A percentile compares a stretch with the other conserved stretches of the same genome.
Conservation (phyloP, 768 basidiomycete species). For the Leccinum longicurvipes region DNA sequence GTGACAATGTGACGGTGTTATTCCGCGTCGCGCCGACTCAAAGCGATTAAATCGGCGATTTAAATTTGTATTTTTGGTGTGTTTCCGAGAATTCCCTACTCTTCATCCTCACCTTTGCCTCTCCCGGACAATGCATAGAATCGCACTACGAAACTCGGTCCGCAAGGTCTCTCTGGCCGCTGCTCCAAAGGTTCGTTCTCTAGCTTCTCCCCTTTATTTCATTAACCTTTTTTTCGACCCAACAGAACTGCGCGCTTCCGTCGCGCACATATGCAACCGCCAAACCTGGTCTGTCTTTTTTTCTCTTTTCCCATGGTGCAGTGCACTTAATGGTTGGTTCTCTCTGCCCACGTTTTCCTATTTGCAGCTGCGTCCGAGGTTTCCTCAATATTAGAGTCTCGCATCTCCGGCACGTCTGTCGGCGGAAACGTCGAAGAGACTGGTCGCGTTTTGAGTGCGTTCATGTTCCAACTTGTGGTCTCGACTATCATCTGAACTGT, state of each 20-base stretch:
- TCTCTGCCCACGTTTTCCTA: conserved; percentile 11
- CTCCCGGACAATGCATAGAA: conserved; percentile 68
- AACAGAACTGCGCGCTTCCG: conserved; percentile 43
- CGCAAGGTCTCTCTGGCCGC: conserved; percentile 74
- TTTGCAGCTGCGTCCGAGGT: conserved; percentile 93
- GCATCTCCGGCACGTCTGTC: conserved; percentile 89
- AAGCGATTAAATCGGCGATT: conserved; percentile 30
- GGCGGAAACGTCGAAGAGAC: conserved; percentile 98
- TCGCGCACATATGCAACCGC: conserved; percentile 94
- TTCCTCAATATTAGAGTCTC: conserved; percentile 97
- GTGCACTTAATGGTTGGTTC: conserved; percentile 3
- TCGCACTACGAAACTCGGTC: conserved; percentile 81
- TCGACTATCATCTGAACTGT: conserved; percentile 7
- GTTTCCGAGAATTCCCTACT: conserved; percentile 36
- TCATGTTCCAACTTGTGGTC: background rate
- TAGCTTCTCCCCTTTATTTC: conserved; percentile 9
- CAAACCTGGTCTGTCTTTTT: conserved; percentile 77
- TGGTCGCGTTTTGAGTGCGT: conserved; percentile 95
- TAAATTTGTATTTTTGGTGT: conserved; percentile 31
- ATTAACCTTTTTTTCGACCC: conserved; percentile 7
- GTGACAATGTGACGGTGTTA: conserved; percentile 6
- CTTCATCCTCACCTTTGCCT: conserved; percentile 44
- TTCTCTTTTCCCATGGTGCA: background rate
- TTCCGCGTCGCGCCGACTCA: conserved; percentile 8
- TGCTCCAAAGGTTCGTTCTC: conserved; percentile 51